Percentiles rank a stretch among this genome's conserved stretches.
These are phyloP conservation scores for Fusarium keratoplasticum DNA, from an alignment of 2,329 filamentous ascomycete species.

Conservation along the genomic window DNA sequence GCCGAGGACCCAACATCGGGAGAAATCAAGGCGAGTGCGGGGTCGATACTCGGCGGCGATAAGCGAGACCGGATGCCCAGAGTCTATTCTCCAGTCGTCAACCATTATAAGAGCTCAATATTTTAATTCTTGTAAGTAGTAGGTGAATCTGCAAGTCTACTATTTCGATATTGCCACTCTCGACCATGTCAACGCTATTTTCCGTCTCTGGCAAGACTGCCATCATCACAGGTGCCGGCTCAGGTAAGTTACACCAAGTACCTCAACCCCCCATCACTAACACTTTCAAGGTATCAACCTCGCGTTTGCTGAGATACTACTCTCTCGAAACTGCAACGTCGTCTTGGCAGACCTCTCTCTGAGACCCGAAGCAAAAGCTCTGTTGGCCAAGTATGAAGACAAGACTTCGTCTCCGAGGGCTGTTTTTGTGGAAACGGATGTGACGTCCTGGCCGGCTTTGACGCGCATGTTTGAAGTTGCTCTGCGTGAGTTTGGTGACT, in stretches of 20 bases:
- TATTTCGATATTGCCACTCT: neutral
- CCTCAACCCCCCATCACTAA: neutral
- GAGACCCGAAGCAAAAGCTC: constrained; percentile 54
- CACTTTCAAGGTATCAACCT: constrained; percentile 38
- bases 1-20: neutral
- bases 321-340: constrained; percentile 57
- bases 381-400: constrained; percentile 44
- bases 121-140: neutral
- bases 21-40: constrained; percentile 37
- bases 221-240: constrained; percentile 35
- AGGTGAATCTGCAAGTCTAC: neutral
- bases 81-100: neutral
- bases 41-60: neutral
- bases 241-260: neutral
- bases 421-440: constrained; percentile 58
- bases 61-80: neutral
- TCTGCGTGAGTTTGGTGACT: constrained; percentile 50
- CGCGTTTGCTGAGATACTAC: constrained; percentile 56
- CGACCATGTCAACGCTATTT: constrained; percentile 28
- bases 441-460: constrained; percentile 56
- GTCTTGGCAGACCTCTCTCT: constrained; percentile 58
- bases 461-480: constrained; percentile 50
- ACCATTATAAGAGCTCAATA: neutral
- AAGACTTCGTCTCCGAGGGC: constrained; percentile 44
- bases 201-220: constrained; percentile 37